These are phyloP conservation scores for Biscogniauxia mediterranea DNA, from an alignment of 2,329 filamentous ascomycete genomes.

Conservation along the genomic window DNA sequence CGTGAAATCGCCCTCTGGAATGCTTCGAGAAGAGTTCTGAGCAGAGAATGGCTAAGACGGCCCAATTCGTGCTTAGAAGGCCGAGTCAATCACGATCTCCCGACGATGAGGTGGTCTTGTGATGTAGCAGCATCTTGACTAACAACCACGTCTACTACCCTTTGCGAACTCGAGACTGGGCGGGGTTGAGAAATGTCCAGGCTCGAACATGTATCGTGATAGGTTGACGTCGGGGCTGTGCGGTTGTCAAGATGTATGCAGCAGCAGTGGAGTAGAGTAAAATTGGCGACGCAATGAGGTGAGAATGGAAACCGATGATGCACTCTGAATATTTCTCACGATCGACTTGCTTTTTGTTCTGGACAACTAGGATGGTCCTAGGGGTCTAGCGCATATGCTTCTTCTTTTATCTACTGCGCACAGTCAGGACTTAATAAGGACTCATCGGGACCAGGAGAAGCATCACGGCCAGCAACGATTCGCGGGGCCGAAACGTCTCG, in stretches of 20 bases:
- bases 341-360: neutral
- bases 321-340: neutral
- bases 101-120: neutral
- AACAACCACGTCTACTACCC: neutral
- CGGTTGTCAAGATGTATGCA: neutral
- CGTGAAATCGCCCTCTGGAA: neutral
- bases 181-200: neutral
- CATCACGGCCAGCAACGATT: slow-evolving; percentile 11
- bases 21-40: neutral
- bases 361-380: neutral
- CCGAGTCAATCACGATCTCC: neutral
- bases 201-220: neutral
- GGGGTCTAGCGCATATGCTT: neutral
- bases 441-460: slow-evolving; percentile 1
- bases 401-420: neutral
- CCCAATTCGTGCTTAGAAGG: neutral
- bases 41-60: neutral
- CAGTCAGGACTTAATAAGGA: slow-evolving; percentile 6
- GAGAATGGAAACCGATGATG: neutral
- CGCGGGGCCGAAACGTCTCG: slow-evolving; percentile 10
- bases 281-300: neutral
- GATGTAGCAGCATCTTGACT: neutral
- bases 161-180: neutral
- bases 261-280: neutral
- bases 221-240: neutral